Evolutionary conservation across 495 filamentous ascomycete species (phyloP).

Genomic region (Penicillium verhagenii): DNA sequence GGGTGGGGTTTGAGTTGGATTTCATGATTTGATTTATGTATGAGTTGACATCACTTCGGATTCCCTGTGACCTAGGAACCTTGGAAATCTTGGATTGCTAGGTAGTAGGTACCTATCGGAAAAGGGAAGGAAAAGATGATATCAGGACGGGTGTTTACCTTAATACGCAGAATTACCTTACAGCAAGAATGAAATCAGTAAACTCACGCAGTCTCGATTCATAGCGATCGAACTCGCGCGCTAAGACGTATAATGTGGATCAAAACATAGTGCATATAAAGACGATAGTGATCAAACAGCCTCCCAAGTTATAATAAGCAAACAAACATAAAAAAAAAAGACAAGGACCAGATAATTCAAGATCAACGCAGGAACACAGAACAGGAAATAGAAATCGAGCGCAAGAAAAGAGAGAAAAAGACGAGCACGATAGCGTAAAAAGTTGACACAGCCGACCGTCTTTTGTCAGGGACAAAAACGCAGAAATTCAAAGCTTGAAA

Average conservation of each 20-base stretch:
- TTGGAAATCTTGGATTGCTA: too few species aligned
- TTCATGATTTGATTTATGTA: too few species aligned
- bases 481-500: slow-evolving; percentile 9
- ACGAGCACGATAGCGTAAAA: background rate
- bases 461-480: slow-evolving; percentile 24
- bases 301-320: slow-evolving; percentile 33
- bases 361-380: slow-evolving; percentile 16
- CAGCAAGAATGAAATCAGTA: background rate
- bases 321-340: too few species aligned
- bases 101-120: too few species aligned
- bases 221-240: background rate
- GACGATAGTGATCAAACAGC: slow-evolving; percentile 47
- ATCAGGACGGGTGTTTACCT: background rate
- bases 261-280: background rate
- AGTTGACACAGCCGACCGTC: slow-evolving; percentile 30
- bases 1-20: background rate
- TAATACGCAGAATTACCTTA: background rate
- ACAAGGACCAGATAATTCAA: too few species aligned
- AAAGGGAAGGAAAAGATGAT: too few species aligned
- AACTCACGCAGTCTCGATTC: background rate
- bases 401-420: slow-evolving; percentile 12
- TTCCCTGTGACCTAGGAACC: too few species aligned
- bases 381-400: slow-evolving; percentile 8
- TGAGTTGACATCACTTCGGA: too few species aligned
- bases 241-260: background rate